Percentiles rank a stretch among this genome's conserved stretches.
Conservation (phyloP, 768 basidiomycete species). For the Psilocybe tampanensis region DNA sequence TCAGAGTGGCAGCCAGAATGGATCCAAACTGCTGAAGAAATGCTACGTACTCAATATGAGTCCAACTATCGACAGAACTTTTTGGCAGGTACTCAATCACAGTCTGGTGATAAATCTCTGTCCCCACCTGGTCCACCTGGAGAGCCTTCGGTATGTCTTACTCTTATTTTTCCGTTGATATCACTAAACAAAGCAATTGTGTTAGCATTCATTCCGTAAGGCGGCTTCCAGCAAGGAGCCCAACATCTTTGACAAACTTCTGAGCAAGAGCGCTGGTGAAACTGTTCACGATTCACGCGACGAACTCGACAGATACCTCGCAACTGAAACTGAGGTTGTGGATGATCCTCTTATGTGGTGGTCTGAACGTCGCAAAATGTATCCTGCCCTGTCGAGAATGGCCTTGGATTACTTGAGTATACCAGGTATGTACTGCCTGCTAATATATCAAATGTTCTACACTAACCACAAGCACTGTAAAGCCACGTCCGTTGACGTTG, state of each 20-base stretch:
- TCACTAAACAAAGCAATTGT: too few species aligned
- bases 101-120: too few species aligned
- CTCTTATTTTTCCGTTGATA: too few species aligned
- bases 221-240: not conserved
- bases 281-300: constrained; percentile 17
- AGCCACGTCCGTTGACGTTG: too few species aligned
- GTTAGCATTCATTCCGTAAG: not conserved
- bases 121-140: too few species aligned
- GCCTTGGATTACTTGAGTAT: constrained; percentile 34
- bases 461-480: too few species aligned
- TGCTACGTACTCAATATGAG: constrained; percentile 17
- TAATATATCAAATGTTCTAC: too few species aligned
- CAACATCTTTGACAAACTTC: constrained; percentile 33
- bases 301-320: constrained; percentile 32
- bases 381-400: constrained; percentile 36
- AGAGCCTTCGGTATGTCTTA: too few species aligned
- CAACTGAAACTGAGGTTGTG: constrained; percentile 24
- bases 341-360: constrained; percentile 32
- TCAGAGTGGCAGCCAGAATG: constrained; percentile 18
- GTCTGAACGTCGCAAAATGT: constrained; percentile 15
- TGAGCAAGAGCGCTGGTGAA: constrained; percentile 7
- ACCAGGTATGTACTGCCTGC: constrained; percentile 20
- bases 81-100: too few species aligned
- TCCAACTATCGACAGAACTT: too few species aligned
- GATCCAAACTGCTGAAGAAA: constrained; percentile 17